phyloP scores from a whole-genome alignment of 2,329 filamentous ascomycete genomes.

The Exutisphaerella laricina region DNA sequence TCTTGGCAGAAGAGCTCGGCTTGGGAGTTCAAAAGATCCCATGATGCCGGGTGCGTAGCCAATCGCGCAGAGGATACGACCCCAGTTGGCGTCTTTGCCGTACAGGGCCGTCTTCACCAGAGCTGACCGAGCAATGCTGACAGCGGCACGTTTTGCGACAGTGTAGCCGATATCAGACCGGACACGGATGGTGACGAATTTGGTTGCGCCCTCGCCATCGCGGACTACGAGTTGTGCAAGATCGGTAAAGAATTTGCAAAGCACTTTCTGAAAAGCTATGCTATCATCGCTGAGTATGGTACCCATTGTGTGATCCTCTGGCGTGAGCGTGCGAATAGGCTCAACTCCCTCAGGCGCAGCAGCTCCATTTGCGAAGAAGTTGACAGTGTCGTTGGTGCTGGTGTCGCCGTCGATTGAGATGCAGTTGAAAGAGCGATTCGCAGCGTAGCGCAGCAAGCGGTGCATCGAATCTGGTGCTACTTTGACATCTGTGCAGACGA shows the following conservation, averaged over 20 bases:
- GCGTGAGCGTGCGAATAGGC: conserved; percentile 1
- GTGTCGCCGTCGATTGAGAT: conserved; percentile 97
- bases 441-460: conserved; percentile 64
- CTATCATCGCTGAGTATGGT: conserved; percentile 2
- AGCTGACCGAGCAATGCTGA: conserved; percentile 82
- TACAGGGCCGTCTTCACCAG: conserved; percentile 97
- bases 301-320: background rate
- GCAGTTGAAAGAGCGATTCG: conserved; percentile 86
- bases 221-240: conserved; percentile 90
- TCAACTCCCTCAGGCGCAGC: conserved; percentile 42
- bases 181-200: conserved; percentile 92
- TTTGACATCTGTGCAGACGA: conserved; percentile 86
- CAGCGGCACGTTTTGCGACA: conserved; percentile 70
- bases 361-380: conserved; percentile 90
- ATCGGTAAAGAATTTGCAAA: conserved; percentile 74
- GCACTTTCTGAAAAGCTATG: conserved; percentile 58
- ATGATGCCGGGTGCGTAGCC: conserved; percentile 67
- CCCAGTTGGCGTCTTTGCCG: conserved; percentile 97
- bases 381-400: conserved; percentile 94
- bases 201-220: conserved; percentile 95
- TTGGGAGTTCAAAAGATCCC: conserved; percentile 20
- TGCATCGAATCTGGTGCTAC: conserved; percentile 64
- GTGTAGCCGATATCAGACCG: conserved; percentile 12
- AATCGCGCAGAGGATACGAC: conserved; percentile 88
- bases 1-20: background rate